Base-by-base conservation (phyloP, 1,139 yeast species). In the Nakaseomyces nivariensis region DNA sequence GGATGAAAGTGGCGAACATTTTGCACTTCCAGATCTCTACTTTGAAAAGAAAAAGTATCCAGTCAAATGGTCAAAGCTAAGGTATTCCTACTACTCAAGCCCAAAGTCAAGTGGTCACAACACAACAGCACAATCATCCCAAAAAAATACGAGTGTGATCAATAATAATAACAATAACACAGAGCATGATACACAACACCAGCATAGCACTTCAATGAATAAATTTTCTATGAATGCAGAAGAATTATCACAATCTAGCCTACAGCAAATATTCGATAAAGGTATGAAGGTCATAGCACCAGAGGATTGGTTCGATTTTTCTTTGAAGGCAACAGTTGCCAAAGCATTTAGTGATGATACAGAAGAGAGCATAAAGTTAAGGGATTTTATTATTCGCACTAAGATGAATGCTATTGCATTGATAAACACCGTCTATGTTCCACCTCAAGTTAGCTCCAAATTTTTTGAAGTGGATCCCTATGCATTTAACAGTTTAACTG, bases 381-480 rank as follows among this genome's bases (percentile, higher is more conserved):
- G 96, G 57, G 75, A 76, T 46, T 72, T 78, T 50, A 70, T 90
- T 37, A 73, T 85, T 10, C 75, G 77, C 40, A 73, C 81, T 51
- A 88, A 86, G 64, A 78, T 85, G 58, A 71, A 78, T 49, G 81
- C 96, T 0, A 72, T 85, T 41, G 85, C 87, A 0, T 76, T 81
- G 56, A 71, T 79, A 48, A 78, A 80, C 48, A 78, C 81, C 41
- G 75, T 76, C 41, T 69, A 67, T 48, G 62, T 67, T 8, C 75
- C 75, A 27, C 68, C 70, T 29, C 72, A 69, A 42, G 77, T 85
- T 25, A 78, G 85, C 4, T 74, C 86, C 9, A 74, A 79, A 50
- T 72, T 89, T 24, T 80, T 87, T 58, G 89, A 85, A 54, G 72
- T 81, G 2, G 90, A 86, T 58, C 94, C 95, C 6, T 80, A 83